Percentiles rank a stretch among this genome's conserved stretches.
Conservation (phyloP, 2,329 filamentous ascomycete genomes). For the Berkeleyomyces rouxiae region DNA sequence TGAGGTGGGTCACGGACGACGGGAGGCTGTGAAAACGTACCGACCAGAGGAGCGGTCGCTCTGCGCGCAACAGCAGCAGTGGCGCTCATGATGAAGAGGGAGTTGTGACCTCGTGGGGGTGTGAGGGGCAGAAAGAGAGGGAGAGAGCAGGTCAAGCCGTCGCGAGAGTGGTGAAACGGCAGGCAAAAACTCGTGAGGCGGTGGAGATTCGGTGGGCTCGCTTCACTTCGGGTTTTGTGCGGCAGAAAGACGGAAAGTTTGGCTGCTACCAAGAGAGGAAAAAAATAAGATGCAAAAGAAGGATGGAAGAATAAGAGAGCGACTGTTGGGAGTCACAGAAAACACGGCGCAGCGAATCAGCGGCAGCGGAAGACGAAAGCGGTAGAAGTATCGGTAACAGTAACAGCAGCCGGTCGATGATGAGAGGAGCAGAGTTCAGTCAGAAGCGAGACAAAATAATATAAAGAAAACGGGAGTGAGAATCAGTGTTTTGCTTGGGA, state of each 20-base stretch:
- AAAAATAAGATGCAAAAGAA: not conserved
- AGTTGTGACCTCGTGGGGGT: not conserved
- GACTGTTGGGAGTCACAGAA: not conserved
- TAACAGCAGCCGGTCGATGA: not conserved
- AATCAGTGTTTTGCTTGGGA: not conserved
- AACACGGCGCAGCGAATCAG: not conserved
- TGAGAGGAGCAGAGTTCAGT: not conserved
- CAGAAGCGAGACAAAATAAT: not conserved
- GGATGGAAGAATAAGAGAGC: not conserved
- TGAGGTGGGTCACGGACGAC: not conserved
- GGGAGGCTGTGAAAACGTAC: conserved; percentile 3
- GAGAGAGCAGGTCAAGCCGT: not conserved
- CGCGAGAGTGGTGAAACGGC: not conserved
- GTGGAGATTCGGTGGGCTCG: not conserved
- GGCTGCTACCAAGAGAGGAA: not conserved
- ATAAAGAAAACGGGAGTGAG: not conserved
- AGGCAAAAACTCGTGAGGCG: not conserved
- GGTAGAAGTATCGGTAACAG: not conserved
- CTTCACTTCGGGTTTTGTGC: not conserved
- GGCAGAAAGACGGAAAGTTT: not conserved
- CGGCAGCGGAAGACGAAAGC: not conserved
- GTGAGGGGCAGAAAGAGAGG: not conserved
- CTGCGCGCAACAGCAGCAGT: conserved; percentile 11
- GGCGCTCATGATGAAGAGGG: conserved; percentile 10
- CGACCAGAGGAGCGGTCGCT: conserved; percentile 7